A percentile compares a stretch with the other conserved stretches of the same genome.
phyloP scores from a whole-genome alignment of 2,329 filamentous ascomycete species.

The Colletotrichum camelliae region DNA sequence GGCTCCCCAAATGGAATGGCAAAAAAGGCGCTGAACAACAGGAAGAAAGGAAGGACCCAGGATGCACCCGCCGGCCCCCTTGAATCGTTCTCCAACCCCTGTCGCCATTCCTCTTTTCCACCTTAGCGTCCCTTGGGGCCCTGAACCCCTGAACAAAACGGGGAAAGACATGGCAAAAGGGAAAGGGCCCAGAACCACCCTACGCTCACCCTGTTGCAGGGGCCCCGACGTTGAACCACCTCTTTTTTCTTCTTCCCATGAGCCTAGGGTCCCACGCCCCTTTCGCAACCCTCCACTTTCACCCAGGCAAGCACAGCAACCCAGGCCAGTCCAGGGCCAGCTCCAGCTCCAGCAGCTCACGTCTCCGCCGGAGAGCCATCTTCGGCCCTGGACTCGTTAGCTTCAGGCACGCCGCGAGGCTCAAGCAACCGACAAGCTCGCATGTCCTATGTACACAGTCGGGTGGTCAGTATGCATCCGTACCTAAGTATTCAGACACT shows the following conservation, averaged over 20 bases:
- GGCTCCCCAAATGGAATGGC: background rate
- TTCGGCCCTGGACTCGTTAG: too few relatives aligned
- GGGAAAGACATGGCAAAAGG: conserved; percentile 16
- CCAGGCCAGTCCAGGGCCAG: too few relatives aligned
- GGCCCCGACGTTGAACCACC: background rate
- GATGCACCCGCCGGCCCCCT: background rate
- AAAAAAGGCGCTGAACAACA: background rate
- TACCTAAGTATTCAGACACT: background rate
- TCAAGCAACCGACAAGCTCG: too few relatives aligned
- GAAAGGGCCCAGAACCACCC: conserved; percentile 18
- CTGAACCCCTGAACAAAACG: conserved; percentile 12
- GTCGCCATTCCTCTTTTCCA: conserved; percentile 8
- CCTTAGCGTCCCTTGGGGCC: conserved; percentile 1
- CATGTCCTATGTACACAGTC: too few relatives aligned
- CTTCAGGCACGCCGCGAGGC: too few relatives aligned
- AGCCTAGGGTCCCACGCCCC: background rate
- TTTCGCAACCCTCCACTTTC: background rate
- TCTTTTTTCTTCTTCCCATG: background rate
- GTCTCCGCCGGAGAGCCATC: too few relatives aligned
- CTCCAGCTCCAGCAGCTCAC: too few relatives aligned
- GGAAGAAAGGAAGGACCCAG: background rate
- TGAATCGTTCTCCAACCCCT: background rate
- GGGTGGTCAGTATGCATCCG: background rate
- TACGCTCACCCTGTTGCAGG: conserved; percentile 1
- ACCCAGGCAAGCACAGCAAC: too few relatives aligned